Evolutionary conservation across 805 yeast genomes (phyloP), one percentile per base, ranked within the genome.

Genomic region (Nakazawaea siamensis): DNA sequence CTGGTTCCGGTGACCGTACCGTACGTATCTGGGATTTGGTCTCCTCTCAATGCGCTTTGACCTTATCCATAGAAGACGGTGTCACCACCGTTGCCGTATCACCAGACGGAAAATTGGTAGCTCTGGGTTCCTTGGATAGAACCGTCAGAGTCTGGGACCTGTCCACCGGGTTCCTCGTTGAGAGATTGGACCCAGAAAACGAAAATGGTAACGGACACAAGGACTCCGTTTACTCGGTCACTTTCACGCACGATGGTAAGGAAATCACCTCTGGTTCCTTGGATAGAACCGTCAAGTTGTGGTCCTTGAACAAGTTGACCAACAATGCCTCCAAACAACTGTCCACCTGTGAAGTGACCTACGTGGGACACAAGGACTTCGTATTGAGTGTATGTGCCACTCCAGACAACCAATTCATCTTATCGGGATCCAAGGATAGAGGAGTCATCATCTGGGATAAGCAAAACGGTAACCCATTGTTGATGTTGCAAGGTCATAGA

Each of bases 371-470:
- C 65, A 85, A 84, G 62, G 97, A 92, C 64, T 90, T 88, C 58
- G 97, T 90, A 16, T 70, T 92, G 42, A 78, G 92, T 30, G 97
- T 90, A 18, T 90, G 97, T 49, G 78, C 94, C 19, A 86, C 97
- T 3, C 95, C 95, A 31, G 90, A 86, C 57, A 84, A 83, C 50
- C 81, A 85, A 55, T 90, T 85, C 66, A 82, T 90, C 38, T 68
- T 90, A 38, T 83, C 95, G 1, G 97, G 97, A 35, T 86, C 96
- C 21, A 90, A 90, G 59, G 98, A 90, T 65, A 80, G 97, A 50
- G 96, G 97, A 35, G 96, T 90, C 37, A 82, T 88, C 43, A 82
- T 90, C 66, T 90, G 98, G 98, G 96, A 90, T 56, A 88, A 88
- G 48, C 66, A 69, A 30, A 75, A 88, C 11, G 96, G 96, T 43